These are phyloP conservation scores for Aspergillus aculeatus DNA, from an alignment of 2,329 filamentous ascomycete genomes.

Conservation along the genomic window DNA sequence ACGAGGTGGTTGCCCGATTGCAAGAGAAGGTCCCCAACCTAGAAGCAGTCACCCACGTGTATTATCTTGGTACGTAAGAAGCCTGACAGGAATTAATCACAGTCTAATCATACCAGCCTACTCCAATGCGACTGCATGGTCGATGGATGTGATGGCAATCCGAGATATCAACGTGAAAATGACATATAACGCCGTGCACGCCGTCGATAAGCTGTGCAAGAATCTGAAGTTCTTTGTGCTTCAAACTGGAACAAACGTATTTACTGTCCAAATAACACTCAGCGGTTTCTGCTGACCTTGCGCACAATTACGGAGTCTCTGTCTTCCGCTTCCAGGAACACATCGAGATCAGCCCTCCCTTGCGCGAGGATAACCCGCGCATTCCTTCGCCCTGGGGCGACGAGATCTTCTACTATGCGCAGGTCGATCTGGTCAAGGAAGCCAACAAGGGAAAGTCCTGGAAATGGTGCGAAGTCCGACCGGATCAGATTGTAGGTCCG, in stretches of 20 bases:
- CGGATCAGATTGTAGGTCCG: conserved; percentile 41
- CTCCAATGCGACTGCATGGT: conserved; percentile 32
- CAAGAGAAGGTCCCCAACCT: conserved; percentile 38
- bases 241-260: conserved; percentile 45
- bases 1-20: conserved; percentile 33
- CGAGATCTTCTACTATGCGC: conserved; percentile 50
- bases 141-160: conserved; percentile 35
- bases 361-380: conserved; percentile 42
- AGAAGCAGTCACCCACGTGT: conserved; percentile 44
- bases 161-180: conserved; percentile 42
- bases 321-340: conserved; percentile 26
- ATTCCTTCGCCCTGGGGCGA: conserved; percentile 44
- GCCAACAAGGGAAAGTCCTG: conserved; percentile 41
- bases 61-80: conserved; percentile 38
- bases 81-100: neutral
- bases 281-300: conserved; percentile 20
- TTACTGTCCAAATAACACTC: neutral
- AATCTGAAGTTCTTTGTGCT: conserved; percentile 43
- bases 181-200: conserved; percentile 39
- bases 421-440: conserved; percentile 42
- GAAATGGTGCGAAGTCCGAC: conserved; percentile 47
- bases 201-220: conserved; percentile 38
- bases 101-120: conserved; percentile 15
- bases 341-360: conserved; percentile 32
- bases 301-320: conserved; percentile 28